Evolutionary conservation across 148 eudicot genomes (phyloP).

Genomic region (Spergularia marina): DNA sequence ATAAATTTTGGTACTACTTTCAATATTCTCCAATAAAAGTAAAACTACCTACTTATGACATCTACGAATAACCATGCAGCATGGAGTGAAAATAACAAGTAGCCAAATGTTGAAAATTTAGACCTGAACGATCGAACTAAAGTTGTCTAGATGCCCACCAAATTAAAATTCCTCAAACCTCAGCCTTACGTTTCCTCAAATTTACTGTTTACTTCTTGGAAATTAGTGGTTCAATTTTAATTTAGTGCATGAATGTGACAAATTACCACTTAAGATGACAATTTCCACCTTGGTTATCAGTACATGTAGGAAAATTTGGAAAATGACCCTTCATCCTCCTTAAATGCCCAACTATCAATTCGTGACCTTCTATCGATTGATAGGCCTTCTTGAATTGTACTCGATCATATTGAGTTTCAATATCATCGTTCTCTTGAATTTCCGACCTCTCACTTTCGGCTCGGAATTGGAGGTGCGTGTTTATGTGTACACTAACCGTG

Average conservation of each 20-base stretch:
- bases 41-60: not conserved
- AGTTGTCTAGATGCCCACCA: slow-evolving; percentile 17
- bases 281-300: not conserved
- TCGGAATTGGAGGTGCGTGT: no score
- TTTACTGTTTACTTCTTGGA: slow-evolving; percentile 8
- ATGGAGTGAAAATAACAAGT: not conserved
- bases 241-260: not conserved
- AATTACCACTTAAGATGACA: not conserved
- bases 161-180: not conserved
- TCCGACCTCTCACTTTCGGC: no score
- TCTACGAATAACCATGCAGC: not conserved
- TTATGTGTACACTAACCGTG: no score
- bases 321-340: not conserved
- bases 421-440: no score
- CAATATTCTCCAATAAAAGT: not conserved
- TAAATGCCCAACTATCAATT: no score
- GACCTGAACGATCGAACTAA: not conserved
- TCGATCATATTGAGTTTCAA: no score
- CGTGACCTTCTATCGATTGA: no score
- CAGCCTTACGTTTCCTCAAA: not conserved
- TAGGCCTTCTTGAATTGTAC: no score
- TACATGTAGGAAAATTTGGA: slow-evolving; percentile 3
- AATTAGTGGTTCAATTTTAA: not conserved
- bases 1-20: not conserved
- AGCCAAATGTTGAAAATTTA: slow-evolving; percentile 17